Evolutionary conservation across 495 filamentous ascomycete genomes (phyloP).

Genomic region (Terfezia boudieri): DNA sequence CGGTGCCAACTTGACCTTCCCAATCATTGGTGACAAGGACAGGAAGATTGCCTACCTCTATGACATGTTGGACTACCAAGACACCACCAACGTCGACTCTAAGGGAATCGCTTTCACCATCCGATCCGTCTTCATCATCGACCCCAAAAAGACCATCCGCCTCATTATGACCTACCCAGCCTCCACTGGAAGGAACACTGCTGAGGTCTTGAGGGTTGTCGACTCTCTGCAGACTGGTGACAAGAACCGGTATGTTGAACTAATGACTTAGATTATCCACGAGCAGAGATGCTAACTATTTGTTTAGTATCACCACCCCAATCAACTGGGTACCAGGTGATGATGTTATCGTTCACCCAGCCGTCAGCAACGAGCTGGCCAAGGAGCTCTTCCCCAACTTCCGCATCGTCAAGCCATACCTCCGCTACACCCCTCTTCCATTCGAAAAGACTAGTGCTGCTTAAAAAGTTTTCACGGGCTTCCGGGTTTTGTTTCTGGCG

Average conservation of each 20-base stretch:
- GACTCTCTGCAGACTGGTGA: slow-evolving; percentile 95
- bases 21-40: slow-evolving; percentile 94
- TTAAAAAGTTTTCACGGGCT: background rate
- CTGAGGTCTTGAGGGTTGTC: slow-evolving; percentile 83
- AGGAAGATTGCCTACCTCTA: slow-evolving; percentile 77
- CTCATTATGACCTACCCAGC: slow-evolving; percentile 92
- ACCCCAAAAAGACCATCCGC: slow-evolving; percentile 94
- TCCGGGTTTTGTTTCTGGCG: no score
- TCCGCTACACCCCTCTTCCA: slow-evolving; percentile 45
- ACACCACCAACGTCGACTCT: slow-evolving; percentile 67
- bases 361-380: slow-evolving; percentile 66
- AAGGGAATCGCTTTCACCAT: slow-evolving; percentile 98
- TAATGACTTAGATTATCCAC: no score
- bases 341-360: slow-evolving; percentile 89
- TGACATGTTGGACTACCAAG: slow-evolving; percentile 87
- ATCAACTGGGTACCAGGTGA: slow-evolving; percentile 83
- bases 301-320: slow-evolving; percentile 53
- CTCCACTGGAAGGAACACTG: slow-evolving; percentile 88
- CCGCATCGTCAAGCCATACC: slow-evolving; percentile 85
- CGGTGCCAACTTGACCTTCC: slow-evolving; percentile 61
- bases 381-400: slow-evolving; percentile 75
- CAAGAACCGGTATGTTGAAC: slow-evolving; percentile 37
- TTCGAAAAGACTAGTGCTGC: slow-evolving; percentile 27
- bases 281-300: slow-evolving; percentile 2
- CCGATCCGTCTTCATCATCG: slow-evolving; percentile 96